A percentile compares a stretch with the other conserved stretches of the same genome.
phyloP scores from a whole-genome alignment of 139 green algal genomes.

The Coelastrella sp. region DNA sequence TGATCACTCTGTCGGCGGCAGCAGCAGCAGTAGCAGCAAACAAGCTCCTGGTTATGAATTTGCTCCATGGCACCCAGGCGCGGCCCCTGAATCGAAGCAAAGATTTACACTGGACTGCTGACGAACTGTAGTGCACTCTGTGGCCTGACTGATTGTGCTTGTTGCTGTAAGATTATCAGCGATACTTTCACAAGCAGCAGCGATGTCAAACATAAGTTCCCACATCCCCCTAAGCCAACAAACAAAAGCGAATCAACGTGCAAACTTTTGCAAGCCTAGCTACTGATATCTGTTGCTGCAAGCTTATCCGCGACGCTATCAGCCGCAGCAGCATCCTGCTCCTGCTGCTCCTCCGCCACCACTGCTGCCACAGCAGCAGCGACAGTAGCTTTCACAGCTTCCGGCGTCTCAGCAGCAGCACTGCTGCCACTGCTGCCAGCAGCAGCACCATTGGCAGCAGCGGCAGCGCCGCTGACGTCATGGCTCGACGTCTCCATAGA shows the following conservation, averaged over 20 bases:
- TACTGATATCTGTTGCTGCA: not conserved
- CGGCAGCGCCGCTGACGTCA: not conserved
- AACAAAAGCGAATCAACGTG: not conserved
- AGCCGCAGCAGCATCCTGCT: not conserved
- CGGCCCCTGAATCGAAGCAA: too few species aligned
- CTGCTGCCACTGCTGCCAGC: not conserved
- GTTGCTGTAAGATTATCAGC: too few species aligned
- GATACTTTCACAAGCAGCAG: too few species aligned
- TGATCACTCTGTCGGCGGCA: too few species aligned
- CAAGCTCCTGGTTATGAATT: too few species aligned
- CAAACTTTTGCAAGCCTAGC: not conserved
- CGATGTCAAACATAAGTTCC: too few species aligned
- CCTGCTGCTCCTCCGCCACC: not conserved
- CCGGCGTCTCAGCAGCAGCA: not conserved
- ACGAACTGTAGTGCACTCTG: too few species aligned
- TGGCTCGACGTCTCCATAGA: not conserved
- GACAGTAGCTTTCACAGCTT: not conserved
- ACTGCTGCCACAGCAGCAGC: constrained; percentile 13
- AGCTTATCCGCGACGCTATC: constrained; percentile 23
- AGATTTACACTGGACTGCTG: too few species aligned
- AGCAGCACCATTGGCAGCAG: not conserved
- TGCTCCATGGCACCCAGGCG: too few species aligned
- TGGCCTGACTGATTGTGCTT: too few species aligned
- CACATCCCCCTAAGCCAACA: not conserved
- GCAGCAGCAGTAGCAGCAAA: too few species aligned